Percentiles rank a stretch among this genome's conserved stretches.
Evolutionary conservation across 495 filamentous ascomycete species (phyloP).

Genomic region (Penicillium arizonense): DNA sequence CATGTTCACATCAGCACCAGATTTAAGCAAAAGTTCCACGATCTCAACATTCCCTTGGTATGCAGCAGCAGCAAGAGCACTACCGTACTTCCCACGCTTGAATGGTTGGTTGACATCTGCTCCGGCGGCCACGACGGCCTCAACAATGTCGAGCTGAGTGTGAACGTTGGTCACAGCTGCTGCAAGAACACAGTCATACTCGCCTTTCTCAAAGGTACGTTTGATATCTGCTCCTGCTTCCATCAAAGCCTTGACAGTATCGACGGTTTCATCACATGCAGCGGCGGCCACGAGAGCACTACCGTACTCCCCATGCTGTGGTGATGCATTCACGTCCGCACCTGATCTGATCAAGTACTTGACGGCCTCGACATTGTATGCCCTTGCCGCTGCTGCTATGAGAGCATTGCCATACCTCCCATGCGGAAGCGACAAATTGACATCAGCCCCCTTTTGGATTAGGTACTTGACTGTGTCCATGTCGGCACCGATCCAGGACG

Average conservation of each 20-base stretch:
- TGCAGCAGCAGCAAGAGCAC: too few species aligned
- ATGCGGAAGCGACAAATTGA: conserved; percentile 17
- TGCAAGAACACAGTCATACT: not conserved
- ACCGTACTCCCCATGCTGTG: conserved; percentile 9
- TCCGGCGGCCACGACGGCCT: too few species aligned
- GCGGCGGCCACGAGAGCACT: conserved; percentile 14
- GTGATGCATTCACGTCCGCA: conserved; percentile 24
- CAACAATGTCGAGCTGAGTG: too few species aligned
- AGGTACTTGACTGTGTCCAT: conserved; percentile 15
- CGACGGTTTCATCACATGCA: not conserved
- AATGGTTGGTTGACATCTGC: too few species aligned
- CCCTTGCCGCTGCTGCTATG: conserved; percentile 15
- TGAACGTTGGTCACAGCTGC: not conserved
- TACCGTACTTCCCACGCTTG: too few species aligned
- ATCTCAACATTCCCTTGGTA: too few species aligned
- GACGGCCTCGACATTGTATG: conserved; percentile 7
- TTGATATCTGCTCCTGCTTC: conserved; percentile 16
- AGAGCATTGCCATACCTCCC: conserved; percentile 18
- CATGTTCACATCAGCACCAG: too few species aligned
- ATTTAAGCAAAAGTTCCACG: too few species aligned
- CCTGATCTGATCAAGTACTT: conserved; percentile 22
- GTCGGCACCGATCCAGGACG: not conserved
- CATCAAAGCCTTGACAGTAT: conserved; percentile 6
- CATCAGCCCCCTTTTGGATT: conserved; percentile 27
- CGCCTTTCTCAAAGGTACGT: not conserved